A percentile compares a stretch with the other conserved stretches of the same genome.
Evolutionary conservation across 2,329 filamentous ascomycete species (phyloP).

Genomic region (Fusarium sp.): DNA sequence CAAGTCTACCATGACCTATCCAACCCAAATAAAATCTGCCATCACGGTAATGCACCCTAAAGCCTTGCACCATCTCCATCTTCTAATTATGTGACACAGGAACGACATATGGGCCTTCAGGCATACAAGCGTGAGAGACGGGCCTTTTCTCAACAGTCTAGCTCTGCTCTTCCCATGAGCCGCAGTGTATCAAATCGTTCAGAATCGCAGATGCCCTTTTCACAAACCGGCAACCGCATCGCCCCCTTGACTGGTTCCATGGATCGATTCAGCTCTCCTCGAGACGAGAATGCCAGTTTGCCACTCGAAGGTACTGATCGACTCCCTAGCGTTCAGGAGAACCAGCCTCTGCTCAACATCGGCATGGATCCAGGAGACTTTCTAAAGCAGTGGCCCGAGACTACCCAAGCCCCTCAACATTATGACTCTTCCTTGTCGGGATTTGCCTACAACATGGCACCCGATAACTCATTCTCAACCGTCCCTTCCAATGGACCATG

Average conservation of each 20-base stretch:
- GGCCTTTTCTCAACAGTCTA: slow-evolving; percentile 44
- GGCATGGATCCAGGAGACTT: slow-evolving; percentile 54
- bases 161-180: slow-evolving; percentile 53
- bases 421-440: slow-evolving; percentile 32
- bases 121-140: slow-evolving; percentile 37
- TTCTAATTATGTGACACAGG: slow-evolving; percentile 33
- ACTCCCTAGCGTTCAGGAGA: slow-evolving; percentile 52
- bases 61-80: not conserved
- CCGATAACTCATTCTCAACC: slow-evolving; percentile 28
- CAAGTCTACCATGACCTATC: slow-evolving; percentile 44
- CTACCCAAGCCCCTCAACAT: slow-evolving; percentile 33
- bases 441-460: slow-evolving; percentile 26
- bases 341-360: slow-evolving; percentile 43
- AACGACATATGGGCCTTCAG: slow-evolving; percentile 26
- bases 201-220: slow-evolving; percentile 52
- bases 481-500: slow-evolving; percentile 34
- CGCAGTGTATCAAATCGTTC: slow-evolving; percentile 56
- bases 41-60: slow-evolving; percentile 35
- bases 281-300: slow-evolving; percentile 45
- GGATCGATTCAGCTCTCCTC: slow-evolving; percentile 46
- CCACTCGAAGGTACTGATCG: slow-evolving; percentile 40
- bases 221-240: slow-evolving; percentile 47
- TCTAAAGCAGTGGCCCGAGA: slow-evolving; percentile 46
- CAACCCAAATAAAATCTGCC: slow-evolving; percentile 38
- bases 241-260: slow-evolving; percentile 44